phyloP scores from a whole-genome alignment of 352 stramenopile species.

The Phytophthora fragariaefolia region DNA sequence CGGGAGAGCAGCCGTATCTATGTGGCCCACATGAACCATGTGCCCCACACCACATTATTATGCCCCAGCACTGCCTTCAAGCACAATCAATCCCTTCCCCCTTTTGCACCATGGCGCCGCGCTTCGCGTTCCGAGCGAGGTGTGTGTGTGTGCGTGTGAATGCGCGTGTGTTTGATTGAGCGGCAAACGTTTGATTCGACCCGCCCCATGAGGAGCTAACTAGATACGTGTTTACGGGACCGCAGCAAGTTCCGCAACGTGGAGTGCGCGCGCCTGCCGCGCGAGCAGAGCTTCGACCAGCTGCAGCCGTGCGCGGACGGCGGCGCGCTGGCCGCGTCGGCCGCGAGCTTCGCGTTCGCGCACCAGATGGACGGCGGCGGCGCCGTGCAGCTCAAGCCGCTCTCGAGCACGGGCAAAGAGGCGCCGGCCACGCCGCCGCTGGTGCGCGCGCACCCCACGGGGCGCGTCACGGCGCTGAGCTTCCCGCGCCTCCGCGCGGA shows the following conservation, averaged over 20 bases:
- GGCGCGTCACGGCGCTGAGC: slow-evolving; percentile 62
- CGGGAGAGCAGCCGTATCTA: not conserved
- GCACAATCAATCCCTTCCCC: no score
- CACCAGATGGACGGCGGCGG: slow-evolving; percentile 72
- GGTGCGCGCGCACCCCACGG: slow-evolving; percentile 62
- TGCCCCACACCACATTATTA: not conserved
- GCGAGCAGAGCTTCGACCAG: slow-evolving; percentile 69
- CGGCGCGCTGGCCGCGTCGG: slow-evolving; percentile 51
- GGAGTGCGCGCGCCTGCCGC: slow-evolving; percentile 57
- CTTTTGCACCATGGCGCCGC: slow-evolving; percentile 42
- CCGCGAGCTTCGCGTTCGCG: slow-evolving; percentile 61
- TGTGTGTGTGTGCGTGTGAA: no score
- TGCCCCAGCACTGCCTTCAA: not conserved
- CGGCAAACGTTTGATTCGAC: no score
- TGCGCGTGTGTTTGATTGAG: no score
- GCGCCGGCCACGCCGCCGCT: slow-evolving; percentile 44
- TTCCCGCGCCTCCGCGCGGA: slow-evolving; percentile 65
- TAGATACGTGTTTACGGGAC: slow-evolving; percentile 1
- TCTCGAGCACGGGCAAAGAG: slow-evolving; percentile 51
- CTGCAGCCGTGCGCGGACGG: slow-evolving; percentile 70
- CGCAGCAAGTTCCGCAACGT: slow-evolving; percentile 85
- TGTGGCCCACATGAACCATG: not conserved
- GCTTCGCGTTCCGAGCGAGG: slow-evolving; percentile 61
- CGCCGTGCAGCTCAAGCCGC: slow-evolving; percentile 64
- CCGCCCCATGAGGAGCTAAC: no score